Base-by-base conservation (phyloP, 2,329 filamentous ascomycete genomes). In the Stachybotrys elegans region DNA sequence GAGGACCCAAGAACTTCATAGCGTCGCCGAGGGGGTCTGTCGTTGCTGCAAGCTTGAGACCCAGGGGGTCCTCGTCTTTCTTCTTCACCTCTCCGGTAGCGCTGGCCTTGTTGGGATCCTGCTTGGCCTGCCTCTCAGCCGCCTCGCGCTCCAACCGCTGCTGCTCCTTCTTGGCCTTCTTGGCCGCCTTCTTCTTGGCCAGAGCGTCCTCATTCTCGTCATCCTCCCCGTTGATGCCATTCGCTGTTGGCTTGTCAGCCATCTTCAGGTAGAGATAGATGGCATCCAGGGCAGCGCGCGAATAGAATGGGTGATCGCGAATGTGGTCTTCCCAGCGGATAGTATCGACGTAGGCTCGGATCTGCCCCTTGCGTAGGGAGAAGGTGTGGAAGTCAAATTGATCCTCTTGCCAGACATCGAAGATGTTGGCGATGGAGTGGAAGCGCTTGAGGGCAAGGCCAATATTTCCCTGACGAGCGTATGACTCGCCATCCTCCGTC, bases 301-400 rank as follows among this genome's bases (percentile, higher is more conserved):
- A 84, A 68, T 88, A 98, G 71, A 95, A 96, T 2, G 93, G 93
- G 62, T 98, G 93, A 56, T 95, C 87, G 43, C 90, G 84, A 36
- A 97, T 69, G 49, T 83, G 81, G 60, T 98, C 91, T 62, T 97
- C 92, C 94, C 93, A 98, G 55, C 86, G 81, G 38, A 98, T 76
- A 89, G 98, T 95, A 56, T 96, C 91, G 32, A 98, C 74, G 61
- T 98, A 98, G 2, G 93, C 88, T 45, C 92, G 78, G 48, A 97
- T 88, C 73, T 95, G 92, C 13, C 94, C 94, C 67, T 97, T 98
- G 17, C 93, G 78, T n/a, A 98, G 73, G 17, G 90, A 96, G 67
- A 98, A 98, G 62, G 83, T 89, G 73, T 98, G 94, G 73, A 98
- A 98, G 63, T 98, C 93, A 57, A 97, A 96, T 60, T 98, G 93